phyloP scores from a whole-genome alignment of 176 grass and related monocot species.

The Hyparrhenia diplandra region DNA sequence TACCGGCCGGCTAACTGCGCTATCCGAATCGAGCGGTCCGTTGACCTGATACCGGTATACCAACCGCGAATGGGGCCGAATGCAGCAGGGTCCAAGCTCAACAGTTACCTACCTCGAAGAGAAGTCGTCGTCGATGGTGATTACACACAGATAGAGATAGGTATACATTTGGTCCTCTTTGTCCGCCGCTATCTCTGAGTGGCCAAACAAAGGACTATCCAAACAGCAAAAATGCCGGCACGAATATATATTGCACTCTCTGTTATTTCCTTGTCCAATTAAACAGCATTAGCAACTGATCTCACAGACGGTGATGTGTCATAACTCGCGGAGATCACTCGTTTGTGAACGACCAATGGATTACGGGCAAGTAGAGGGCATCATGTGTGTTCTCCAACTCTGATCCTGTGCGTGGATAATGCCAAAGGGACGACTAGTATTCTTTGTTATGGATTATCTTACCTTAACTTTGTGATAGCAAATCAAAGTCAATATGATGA shows the following conservation, averaged over 20 bases:
- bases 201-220: constrained; percentile 2
- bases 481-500: no score
- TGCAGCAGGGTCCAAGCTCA: not conserved
- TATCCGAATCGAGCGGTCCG: not conserved
- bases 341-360: no score
- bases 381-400: constrained; percentile 5
- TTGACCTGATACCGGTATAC: not conserved
- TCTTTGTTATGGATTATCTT: not conserved
- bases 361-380: no score
- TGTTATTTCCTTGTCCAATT: not conserved
- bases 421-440: not conserved
- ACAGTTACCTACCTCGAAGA: not conserved
- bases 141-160: not conserved
- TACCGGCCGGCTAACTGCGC: not conserved
- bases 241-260: not conserved
- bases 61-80: not conserved
- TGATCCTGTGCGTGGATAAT: not conserved
- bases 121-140: not conserved
- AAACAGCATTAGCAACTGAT: not conserved
- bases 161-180: not conserved
- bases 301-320: not conserved
- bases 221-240: not conserved
- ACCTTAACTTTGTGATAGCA: not conserved
- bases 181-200: not conserved
- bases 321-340: no score